Conservation (phyloP, 2,329 filamentous ascomycete species). For the Penicillium sp. region DNA sequence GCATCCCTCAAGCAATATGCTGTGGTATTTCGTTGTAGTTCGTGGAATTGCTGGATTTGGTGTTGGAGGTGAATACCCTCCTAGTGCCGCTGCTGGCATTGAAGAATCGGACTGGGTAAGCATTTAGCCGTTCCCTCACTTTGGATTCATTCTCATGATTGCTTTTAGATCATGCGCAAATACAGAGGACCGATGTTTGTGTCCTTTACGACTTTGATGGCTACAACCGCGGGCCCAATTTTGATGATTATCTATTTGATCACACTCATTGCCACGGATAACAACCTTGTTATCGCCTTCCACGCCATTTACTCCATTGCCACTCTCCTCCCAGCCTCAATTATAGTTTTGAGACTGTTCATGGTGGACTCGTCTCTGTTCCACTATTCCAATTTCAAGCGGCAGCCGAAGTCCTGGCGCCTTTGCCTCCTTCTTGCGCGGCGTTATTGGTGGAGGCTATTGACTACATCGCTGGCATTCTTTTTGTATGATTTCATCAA, state of each 20-base stretch:
- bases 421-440: constrained; percentile 29
- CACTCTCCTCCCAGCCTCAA: constrained; percentile 33
- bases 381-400: constrained; percentile 35
- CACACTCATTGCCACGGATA: constrained; percentile 36
- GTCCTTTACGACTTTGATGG: constrained; percentile 39
- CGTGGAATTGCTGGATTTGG: constrained; percentile 41
- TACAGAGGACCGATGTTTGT: constrained; percentile 39
- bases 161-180: constrained; percentile 21
- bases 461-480: constrained; percentile 37
- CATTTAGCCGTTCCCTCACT: not conserved
- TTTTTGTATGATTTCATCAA: constrained; percentile 43
- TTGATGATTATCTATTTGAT: constrained; percentile 40
- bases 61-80: constrained; percentile 42
- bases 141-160: not conserved
- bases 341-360: constrained; percentile 35
- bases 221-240: constrained; percentile 35
- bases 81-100: constrained; percentile 39
- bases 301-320: constrained; percentile 36
- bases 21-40: constrained; percentile 41
- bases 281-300: constrained; percentile 34
- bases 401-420: constrained; percentile 23
- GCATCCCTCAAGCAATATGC: constrained; percentile 33
- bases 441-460: constrained; percentile 30
- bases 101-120: constrained; percentile 37
- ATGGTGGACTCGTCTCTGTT: constrained; percentile 39